phyloP scores from a whole-genome alignment of 2,329 filamentous ascomycete genomes.

The Aspergillus fructus region DNA sequence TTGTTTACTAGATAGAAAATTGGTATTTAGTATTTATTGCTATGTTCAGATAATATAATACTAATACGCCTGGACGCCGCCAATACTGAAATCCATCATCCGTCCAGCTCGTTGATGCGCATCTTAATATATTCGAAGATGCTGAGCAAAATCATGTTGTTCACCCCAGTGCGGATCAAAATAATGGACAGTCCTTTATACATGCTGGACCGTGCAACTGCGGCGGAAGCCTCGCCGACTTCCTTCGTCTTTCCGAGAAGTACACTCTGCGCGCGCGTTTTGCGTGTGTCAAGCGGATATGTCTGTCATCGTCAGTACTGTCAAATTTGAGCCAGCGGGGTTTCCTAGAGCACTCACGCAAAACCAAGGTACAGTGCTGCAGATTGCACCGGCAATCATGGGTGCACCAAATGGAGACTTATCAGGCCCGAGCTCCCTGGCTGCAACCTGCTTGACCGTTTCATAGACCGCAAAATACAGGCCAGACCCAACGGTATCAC shows the following conservation, averaged over 20 bases:
- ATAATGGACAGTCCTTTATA: conserved; percentile 51
- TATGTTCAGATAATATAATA: conserved; percentile 5
- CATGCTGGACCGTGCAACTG: conserved; percentile 44
- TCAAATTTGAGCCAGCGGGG: too few relatives aligned
- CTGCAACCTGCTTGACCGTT: conserved; percentile 47
- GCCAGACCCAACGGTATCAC: conserved; percentile 47
- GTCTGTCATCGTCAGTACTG: conserved; percentile 33
- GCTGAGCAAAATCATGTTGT: conserved; percentile 51
- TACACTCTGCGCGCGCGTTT: conserved; percentile 50
- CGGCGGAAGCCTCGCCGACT: conserved; percentile 40
- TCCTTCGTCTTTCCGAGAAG: conserved; percentile 44
- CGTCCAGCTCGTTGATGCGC: conserved; percentile 41
- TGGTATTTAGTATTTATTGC: not conserved
- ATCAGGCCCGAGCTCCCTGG: conserved; percentile 44
- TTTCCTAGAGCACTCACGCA: conserved; percentile 34
- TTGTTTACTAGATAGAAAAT: not conserved
- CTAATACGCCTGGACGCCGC: conserved; percentile 1
- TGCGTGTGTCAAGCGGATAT: conserved; percentile 49
- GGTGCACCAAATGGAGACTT: conserved; percentile 45
- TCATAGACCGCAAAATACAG: conserved; percentile 50
- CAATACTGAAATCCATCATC: conserved; percentile 2
- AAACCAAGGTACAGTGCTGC: conserved; percentile 49
- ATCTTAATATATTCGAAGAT: conserved; percentile 48
- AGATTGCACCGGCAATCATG: conserved; percentile 47
- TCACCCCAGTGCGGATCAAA: conserved; percentile 45